Conservation (phyloP, 495 filamentous ascomycete species). For the Neohortaea acidophila region DNA sequence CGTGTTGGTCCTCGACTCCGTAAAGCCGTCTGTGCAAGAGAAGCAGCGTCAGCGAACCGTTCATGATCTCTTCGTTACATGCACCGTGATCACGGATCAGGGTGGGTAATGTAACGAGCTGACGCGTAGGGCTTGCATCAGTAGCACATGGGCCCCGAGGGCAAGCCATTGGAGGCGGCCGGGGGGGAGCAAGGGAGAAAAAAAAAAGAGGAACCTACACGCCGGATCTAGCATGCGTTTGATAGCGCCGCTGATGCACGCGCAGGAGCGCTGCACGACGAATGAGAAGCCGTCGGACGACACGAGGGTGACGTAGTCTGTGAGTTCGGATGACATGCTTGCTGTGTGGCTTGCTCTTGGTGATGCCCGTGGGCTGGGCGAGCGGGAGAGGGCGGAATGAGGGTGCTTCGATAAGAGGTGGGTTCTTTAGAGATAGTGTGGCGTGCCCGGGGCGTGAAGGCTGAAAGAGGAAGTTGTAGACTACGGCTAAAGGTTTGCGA, state of each 20-base stretch:
- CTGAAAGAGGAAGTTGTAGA: too few relatives aligned
- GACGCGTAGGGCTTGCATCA: too few relatives aligned
- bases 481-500: too few relatives aligned
- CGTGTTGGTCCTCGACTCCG: conserved; percentile 49
- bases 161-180: too few relatives aligned
- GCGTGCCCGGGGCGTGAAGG: too few relatives aligned
- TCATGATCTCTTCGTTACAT: background rate
- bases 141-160: too few relatives aligned
- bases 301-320: conserved; percentile 69
- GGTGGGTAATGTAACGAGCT: too few relatives aligned
- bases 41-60: conserved; percentile 2
- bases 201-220: conserved; percentile 35
- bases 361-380: too few relatives aligned
- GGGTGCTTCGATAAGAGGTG: too few relatives aligned
- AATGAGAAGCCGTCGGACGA: conserved; percentile 84
- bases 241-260: conserved; percentile 60
- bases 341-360: too few relatives aligned
- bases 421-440: too few relatives aligned
- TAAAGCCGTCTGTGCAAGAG: conserved; percentile 44
- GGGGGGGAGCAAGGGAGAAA: background rate
- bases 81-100: background rate
- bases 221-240: conserved; percentile 69
- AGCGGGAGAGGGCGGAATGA: too few relatives aligned
- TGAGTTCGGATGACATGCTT: conserved; percentile 3
- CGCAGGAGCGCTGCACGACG: conserved; percentile 61